phyloP scores from a whole-genome alignment of 768 basidiomycete species.

The Hericium rajendrae region DNA sequence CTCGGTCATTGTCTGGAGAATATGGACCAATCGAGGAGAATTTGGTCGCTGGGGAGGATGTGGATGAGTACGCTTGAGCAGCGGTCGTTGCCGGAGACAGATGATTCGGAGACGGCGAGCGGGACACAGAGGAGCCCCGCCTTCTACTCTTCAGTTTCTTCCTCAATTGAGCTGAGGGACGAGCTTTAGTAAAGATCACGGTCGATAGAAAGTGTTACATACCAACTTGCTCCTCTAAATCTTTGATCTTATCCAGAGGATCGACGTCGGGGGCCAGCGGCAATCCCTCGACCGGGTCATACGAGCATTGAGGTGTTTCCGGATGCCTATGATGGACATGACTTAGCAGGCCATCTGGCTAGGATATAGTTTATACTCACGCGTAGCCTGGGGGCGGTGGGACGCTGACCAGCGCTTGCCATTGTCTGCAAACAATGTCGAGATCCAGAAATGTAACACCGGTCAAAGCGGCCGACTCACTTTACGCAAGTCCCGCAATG shows the following conservation, averaged over 20 bases:
- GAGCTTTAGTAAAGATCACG: background rate
- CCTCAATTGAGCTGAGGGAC: constrained; percentile 49
- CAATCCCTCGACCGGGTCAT: constrained; percentile 80
- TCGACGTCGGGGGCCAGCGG: constrained; percentile 68
- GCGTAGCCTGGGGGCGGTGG: constrained; percentile 80
- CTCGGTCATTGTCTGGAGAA: constrained; percentile 19
- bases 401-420: constrained; percentile 74
- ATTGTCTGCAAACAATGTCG: constrained; percentile 42
- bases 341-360: constrained; percentile 8
- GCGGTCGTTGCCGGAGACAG: constrained; percentile 7
- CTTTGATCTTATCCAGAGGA: constrained; percentile 68
- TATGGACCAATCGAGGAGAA: constrained; percentile 11
- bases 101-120: constrained; percentile 25
- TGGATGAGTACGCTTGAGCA: constrained; percentile 5
- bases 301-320: constrained; percentile 75
- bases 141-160: constrained; percentile 49
- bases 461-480: constrained; percentile 30
- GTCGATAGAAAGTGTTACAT: constrained; percentile 17
- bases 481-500: constrained; percentile 81
- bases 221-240: constrained; percentile 75
- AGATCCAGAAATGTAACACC: background rate
- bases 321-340: constrained; percentile 49
- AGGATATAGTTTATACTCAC: constrained; percentile 32
- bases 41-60: constrained; percentile 3
- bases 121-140: constrained; percentile 25